These are phyloP conservation scores for Tulasnella sp. DNA, from an alignment of 768 basidiomycete species.

Conservation along the genomic window DNA sequence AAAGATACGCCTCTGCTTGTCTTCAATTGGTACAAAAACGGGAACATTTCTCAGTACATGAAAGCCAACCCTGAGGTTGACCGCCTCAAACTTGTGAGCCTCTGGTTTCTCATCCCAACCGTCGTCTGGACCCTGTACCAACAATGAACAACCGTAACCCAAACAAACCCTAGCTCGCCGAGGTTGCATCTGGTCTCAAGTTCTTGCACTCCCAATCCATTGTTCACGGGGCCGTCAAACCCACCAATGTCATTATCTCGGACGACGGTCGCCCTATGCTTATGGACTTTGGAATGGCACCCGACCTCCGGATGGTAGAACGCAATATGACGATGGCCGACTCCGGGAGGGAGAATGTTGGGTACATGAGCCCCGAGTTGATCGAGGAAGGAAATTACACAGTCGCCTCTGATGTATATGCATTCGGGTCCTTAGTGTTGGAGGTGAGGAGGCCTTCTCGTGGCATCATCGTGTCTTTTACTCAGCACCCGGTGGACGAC, in stretches of 20 bases:
- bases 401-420: background rate
- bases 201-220: conserved; percentile 28
- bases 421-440: background rate
- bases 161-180: conserved; percentile 14
- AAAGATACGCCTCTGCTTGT: background rate
- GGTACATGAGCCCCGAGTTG: background rate
- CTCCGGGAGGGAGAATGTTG: background rate
- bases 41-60: background rate
- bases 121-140: background rate
- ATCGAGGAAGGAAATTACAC: background rate
- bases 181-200: conserved; percentile 24
- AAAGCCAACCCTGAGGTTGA: background rate
- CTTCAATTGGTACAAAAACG: background rate
- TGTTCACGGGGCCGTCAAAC: conserved; percentile 27
- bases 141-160: background rate
- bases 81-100: background rate
- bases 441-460: background rate
- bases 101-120: background rate
- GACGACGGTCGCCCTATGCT: background rate
- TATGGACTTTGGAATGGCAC: background rate
- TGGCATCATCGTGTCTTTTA: background rate
- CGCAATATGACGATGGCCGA: background rate
- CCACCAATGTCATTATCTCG: background rate
- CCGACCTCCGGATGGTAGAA: background rate
- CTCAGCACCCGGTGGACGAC: background rate